Evolutionary conservation across 768 basidiomycete genomes (phyloP), one percentile per base, ranked within the genome.

Genomic region (Suillus luteus): DNA sequence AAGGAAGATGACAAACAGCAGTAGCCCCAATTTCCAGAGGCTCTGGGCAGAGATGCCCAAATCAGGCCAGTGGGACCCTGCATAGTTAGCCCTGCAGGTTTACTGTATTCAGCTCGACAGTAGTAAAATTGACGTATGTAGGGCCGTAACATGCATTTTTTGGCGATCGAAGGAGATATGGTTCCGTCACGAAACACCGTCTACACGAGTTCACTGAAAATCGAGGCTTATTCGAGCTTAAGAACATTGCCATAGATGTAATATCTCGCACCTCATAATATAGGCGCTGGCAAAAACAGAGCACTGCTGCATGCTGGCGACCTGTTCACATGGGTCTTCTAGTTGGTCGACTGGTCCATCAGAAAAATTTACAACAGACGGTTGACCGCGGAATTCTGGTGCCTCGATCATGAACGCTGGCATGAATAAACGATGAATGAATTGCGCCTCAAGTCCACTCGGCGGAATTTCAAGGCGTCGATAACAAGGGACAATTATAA

Each of bases 401-500:
- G 24, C 17, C 27, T 41, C 24, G 38, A 58, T 41, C 38, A 57
- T 57, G 38, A 54, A 54, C 31, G 19, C 51, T 33, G 10, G 52
- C 52, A 54, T 51, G 49, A 49, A 49, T 27, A 51, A 31, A 51
- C 24, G 15, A 27, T 51, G 49, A 57, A 57, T 57, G 55, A 40
- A 57, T 5, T 40, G n/a, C 22, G 12, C 55, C 15, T 24, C 55
- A 57, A 57, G 55, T 40, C 37, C 55, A 57, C 37, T 15, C 55
- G 55, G 35, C 24, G 33, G n/a, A 55, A 55, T 55, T 54, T 35
- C 4, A 52, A 31, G 24, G 17, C 27, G 17, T 27, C 12, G 27
- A 52, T 24, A 33, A 27, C 8, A 51, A 52, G 9, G 49, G 31
- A 33, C 27, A 4, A 33, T 52, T 27, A 4, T 52, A 10, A 54